A percentile compares a stretch with the other conserved stretches of the same genome.
Conservation (phyloP, 2,329 filamentous ascomycete genomes). For the Aspergillus floridensis region DNA sequence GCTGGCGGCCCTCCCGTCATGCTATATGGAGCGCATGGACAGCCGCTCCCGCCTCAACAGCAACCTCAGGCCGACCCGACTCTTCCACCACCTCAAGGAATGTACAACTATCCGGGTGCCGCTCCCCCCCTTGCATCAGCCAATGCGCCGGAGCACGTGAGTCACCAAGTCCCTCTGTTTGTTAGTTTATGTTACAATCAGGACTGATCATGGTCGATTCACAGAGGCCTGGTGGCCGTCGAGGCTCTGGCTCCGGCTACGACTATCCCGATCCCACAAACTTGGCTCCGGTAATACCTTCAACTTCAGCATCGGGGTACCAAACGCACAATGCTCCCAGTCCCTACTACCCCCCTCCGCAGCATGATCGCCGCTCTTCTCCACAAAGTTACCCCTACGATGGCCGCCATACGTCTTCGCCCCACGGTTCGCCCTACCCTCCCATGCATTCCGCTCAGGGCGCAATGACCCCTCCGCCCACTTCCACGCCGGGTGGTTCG, state of each 20-base stretch:
- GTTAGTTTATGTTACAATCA: conserved; percentile 1
- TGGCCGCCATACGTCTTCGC: conserved; percentile 42
- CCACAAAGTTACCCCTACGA: conserved; percentile 47
- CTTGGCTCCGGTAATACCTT: conserved; percentile 47
- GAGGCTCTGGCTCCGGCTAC: conserved; percentile 45
- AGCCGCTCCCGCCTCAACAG: conserved; percentile 47
- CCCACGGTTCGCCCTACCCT: conserved; percentile 42
- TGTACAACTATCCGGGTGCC: conserved; percentile 40
- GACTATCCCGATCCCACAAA: conserved; percentile 49
- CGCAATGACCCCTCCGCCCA: conserved; percentile 29
- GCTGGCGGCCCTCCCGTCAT: conserved; percentile 38
- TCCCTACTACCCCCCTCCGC: conserved; percentile 38
- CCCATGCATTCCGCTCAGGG: conserved; percentile 33
- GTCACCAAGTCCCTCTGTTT: conserved; percentile 29
- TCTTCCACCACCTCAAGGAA: conserved; percentile 41
- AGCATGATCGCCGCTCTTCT: conserved; percentile 44
- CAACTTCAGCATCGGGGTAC: conserved; percentile 44
- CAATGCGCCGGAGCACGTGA: conserved; percentile 47
- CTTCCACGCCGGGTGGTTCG: conserved; percentile 33
- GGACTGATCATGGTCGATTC: conserved; percentile 11
- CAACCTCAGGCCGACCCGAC: conserved; percentile 36
- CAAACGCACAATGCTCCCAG: conserved; percentile 38
- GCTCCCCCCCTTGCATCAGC: conserved; percentile 38
- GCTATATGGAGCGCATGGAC: conserved; percentile 52
- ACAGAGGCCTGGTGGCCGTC: conserved; percentile 41